These are phyloP conservation scores for Eucalyptus microcorys DNA, from an alignment of 345 rosid species.

Conservation along the genomic window DNA sequence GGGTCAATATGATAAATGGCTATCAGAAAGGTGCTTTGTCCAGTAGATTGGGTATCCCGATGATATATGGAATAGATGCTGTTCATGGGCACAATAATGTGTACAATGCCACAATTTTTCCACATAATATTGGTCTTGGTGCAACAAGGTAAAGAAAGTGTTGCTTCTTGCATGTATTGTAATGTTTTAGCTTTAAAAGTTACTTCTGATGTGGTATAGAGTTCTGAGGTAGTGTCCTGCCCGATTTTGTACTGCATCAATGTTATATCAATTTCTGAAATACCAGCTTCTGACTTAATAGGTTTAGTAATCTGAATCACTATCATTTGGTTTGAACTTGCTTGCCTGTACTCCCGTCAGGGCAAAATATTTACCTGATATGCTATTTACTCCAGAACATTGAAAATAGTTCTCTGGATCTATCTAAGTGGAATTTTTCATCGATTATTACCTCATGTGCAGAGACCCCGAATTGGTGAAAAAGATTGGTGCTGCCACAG, in stretches of 20 bases:
- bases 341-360: not conserved
- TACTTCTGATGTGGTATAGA: not conserved
- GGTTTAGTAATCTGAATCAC: not conserved
- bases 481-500: conserved; percentile 94
- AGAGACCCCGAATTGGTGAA: conserved; percentile 84
- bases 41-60: conserved; percentile 78
- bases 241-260: not conserved
- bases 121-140: conserved; percentile 88
- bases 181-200: not conserved
- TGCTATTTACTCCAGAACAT: not conserved
- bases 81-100: conserved; percentile 95
- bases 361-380: not conserved
- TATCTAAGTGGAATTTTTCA: not conserved
- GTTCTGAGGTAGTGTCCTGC: not conserved
- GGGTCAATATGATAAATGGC: conserved; percentile 69
- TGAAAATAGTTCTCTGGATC: not conserved
- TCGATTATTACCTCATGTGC: not conserved
- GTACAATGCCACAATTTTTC: conserved; percentile 79
- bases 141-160: conserved; percentile 51
- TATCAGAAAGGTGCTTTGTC: conserved; percentile 62
- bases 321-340: not conserved
- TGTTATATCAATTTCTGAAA: not conserved
- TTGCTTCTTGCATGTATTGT: not conserved
- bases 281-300: not conserved
- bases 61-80: conserved; percentile 93